Evolutionary conservation across 2,329 filamentous ascomycete genomes (phyloP).

Genomic region (Diaporthe longicolla): DNA sequence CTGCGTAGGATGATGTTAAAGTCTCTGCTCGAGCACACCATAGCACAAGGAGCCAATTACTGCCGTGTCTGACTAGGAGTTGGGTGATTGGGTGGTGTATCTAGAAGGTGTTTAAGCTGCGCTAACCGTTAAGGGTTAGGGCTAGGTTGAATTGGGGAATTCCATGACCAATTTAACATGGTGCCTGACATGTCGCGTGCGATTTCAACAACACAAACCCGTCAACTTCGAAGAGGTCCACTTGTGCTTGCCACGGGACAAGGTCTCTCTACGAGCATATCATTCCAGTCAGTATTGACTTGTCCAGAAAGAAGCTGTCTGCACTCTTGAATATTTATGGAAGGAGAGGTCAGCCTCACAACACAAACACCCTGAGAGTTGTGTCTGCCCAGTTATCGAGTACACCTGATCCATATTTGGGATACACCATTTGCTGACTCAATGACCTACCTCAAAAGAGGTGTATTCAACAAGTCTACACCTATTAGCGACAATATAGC

Average conservation of each 20-base stretch:
- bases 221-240: background rate
- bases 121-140: conserved; percentile 21
- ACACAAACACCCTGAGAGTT: background rate
- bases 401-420: no score
- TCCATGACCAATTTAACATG: conserved; percentile 20
- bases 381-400: background rate
- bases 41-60: conserved; percentile 13
- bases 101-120: background rate
- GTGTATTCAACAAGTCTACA: background rate
- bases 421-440: background rate
- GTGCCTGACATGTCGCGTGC: conserved; percentile 20
- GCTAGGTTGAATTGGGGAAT: background rate
- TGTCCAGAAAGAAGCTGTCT: no score
- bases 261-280: no score
- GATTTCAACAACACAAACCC: no score
- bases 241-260: no score
- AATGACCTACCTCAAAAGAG: background rate
- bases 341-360: background rate
- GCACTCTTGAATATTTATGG: background rate
- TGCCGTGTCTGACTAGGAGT: conserved; percentile 15
- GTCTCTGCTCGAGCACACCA: conserved; percentile 24
- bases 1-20: conserved; percentile 3
- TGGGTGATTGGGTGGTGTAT: conserved; percentile 16
- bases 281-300: no score
- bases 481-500: background rate